These are phyloP conservation scores for Candida endomychidarum DNA, from an alignment of 805 yeast species.

Conservation along the genomic window DNA sequence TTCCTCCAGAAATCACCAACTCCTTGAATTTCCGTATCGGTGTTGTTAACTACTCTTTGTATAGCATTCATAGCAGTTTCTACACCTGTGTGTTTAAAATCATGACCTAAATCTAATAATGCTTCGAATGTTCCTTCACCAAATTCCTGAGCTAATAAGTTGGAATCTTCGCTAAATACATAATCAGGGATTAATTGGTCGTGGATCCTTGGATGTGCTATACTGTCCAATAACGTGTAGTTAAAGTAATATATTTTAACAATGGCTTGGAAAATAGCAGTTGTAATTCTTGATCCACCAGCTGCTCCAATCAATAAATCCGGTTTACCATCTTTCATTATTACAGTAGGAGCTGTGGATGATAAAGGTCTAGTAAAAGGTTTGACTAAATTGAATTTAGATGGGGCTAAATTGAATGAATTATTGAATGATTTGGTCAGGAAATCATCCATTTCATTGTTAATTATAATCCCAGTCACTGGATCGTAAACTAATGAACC, in stretches of 20 bases:
- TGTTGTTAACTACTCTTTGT: conserved; percentile 44
- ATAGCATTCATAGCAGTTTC: conserved; percentile 45
- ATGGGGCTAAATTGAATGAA: conserved; percentile 79
- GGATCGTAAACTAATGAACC: conserved; percentile 85
- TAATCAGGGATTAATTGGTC: conserved; percentile 64
- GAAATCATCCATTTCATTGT: conserved; percentile 95
- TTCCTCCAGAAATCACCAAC: conserved; percentile 93
- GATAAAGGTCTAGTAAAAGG: conserved; percentile 84
- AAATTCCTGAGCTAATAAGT: conserved; percentile 7
- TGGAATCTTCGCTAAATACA: conserved; percentile 6
- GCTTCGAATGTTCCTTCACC: conserved; percentile 38
- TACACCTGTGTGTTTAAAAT: conserved; percentile 33
- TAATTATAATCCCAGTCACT: conserved; percentile 76
- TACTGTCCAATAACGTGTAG: conserved; percentile 60
- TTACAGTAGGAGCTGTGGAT: conserved; percentile 75
- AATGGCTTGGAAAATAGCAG: conserved; percentile 80
- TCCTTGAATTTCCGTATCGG: conserved; percentile 47
- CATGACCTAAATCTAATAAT: conserved; percentile 43
- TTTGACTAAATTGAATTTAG: conserved; percentile 70
- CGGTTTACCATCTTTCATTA: conserved; percentile 45
- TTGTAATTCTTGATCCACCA: conserved; percentile 87
- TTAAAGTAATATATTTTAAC: conserved; percentile 61
- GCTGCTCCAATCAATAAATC: conserved; percentile 86
- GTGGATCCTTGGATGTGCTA: conserved; percentile 81
- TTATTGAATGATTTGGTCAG: conserved; percentile 68